phyloP scores from a whole-genome alignment of 805 yeast genomes.

The Pichia heedii region DNA sequence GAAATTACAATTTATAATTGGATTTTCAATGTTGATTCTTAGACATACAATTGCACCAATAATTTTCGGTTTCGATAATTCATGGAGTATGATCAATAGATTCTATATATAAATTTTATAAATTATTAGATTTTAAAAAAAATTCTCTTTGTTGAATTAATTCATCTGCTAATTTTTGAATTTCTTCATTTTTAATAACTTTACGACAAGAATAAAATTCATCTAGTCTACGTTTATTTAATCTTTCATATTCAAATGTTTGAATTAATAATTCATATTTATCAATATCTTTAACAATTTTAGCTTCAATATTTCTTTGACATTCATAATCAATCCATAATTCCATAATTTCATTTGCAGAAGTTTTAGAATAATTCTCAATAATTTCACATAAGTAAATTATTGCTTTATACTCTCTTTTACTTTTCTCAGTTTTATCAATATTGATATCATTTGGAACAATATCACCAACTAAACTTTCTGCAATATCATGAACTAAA shows the following conservation, averaged over 20 bases:
- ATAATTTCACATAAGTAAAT: constrained; percentile 53
- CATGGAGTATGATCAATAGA: constrained; percentile 32
- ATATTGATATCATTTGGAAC: constrained; percentile 67
- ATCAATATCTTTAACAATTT: constrained; percentile 88
- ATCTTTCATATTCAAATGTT: constrained; percentile 76
- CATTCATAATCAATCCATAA: constrained; percentile 89
- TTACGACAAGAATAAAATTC: constrained; percentile 61
- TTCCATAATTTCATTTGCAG: constrained; percentile 56
- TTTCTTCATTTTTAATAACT: constrained; percentile 62
- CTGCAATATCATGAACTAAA: constrained; percentile 90
- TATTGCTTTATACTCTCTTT: constrained; percentile 70
- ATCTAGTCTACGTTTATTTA: constrained; percentile 48
- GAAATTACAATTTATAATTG: constrained; percentile 53
- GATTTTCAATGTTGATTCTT: constrained; percentile 53
- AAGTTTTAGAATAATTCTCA: constrained; percentile 50
- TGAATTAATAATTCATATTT: constrained; percentile 80
- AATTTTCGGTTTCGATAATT: constrained; percentile 83
- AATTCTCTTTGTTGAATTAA: constrained; percentile 37
- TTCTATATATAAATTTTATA: constrained; percentile 11
- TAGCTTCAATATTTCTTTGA: constrained; percentile 71
- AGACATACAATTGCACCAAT: constrained; percentile 83
- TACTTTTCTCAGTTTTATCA: constrained; percentile 71
- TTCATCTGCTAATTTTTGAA: constrained; percentile 59
- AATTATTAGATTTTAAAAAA: constrained; percentile 26
- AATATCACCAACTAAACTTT: constrained; percentile 87